Evolutionary conservation across 2,329 filamentous ascomycete genomes (phyloP), one percentile per base, ranked within the genome.

Genomic region (Trichoderma brevicompactum): DNA sequence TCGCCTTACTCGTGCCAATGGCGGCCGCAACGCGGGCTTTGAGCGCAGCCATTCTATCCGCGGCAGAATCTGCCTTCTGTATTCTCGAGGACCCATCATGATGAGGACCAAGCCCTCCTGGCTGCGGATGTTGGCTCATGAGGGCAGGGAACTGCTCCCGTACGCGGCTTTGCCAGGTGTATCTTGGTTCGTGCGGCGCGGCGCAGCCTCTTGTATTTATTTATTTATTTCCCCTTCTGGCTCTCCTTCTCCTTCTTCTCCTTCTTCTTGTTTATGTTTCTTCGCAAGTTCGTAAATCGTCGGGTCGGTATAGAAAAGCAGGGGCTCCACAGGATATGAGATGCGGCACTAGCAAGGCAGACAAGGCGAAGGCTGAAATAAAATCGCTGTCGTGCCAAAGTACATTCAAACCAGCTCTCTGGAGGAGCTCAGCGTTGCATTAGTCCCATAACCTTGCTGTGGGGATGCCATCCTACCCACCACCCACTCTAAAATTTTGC

Each of bases 11-110:
- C 19, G 80, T 79, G 68, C 81, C 86, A 53, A 92, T 90, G 61
- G 91, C 91, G 56, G 91, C 91, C 54, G 90, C 90, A 12, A 95
- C 90, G 70, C 92, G 86, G 28, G 91, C 91, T 76, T 90, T 94
- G 74, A 96, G 84, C 49, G 90, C 89, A 54, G 92, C 92, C 69
- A 94, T 82, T 69, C 86, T 83, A 77, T 92, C 83, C 73, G 89
- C 83, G 68, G 85, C 81, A 17, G 85, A 83, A 69, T 87, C 80
- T 53, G 82, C 72, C 71, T 87, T 83, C 73, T 85, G 82, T 38
- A 88, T 77, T 67, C 85, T 80, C 28, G 83, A 84, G 5, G 81
- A 76, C 48, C 77, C 73, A 76, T 88, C 85, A 71, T 83, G 83
- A 53, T 83, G 83, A 65, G 85, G 84, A 34, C 81, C 83, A n/a